Evolutionary conservation across 805 yeast species (phyloP).

Genomic region (Isabelozyma gotoi): DNA sequence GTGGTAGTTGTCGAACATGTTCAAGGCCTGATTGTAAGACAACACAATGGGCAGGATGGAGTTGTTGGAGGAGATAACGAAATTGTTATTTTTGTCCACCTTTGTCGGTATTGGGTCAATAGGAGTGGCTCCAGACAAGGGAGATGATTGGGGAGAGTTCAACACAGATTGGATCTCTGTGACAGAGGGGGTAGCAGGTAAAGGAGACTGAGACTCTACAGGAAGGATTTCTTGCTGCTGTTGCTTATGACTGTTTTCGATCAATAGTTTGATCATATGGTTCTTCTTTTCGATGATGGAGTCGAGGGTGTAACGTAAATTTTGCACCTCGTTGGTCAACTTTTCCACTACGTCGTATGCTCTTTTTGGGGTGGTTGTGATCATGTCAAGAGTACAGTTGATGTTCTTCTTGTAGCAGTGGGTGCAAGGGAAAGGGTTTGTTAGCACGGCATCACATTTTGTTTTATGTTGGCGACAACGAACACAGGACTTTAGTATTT

Average conservation of each 20-base stretch:
- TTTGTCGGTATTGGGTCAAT: conserved; percentile 2
- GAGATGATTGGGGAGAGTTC: conserved; percentile 11
- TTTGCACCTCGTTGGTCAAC: conserved; percentile 24
- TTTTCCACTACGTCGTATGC: conserved; percentile 31
- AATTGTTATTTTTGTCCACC: background rate
- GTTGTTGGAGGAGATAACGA: conserved; percentile 5
- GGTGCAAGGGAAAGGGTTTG: conserved; percentile 57
- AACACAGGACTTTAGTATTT: conserved; percentile 53
- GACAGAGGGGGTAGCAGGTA: conserved; percentile 15
- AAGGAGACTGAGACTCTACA: background rate
- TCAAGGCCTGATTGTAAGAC: conserved; percentile 11
- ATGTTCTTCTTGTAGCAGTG: conserved; percentile 53
- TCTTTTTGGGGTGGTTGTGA: conserved; percentile 49
- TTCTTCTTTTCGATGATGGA: conserved; percentile 20
- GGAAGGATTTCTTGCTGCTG: background rate
- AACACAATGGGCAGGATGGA: conserved; percentile 7
- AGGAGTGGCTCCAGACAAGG: conserved; percentile 1
- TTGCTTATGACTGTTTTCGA: conserved; percentile 7
- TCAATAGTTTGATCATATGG: conserved; percentile 12
- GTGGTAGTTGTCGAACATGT: conserved; percentile 20
- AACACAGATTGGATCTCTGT: conserved; percentile 22
- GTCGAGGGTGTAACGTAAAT: conserved; percentile 21
- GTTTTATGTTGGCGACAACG: conserved; percentile 68
- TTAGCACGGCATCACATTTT: conserved; percentile 56
- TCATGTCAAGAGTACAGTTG: conserved; percentile 54